Evolutionary conservation across 371 early-diverging fungal genomes (phyloP), one percentile per base, ranked within the genome.

Genomic region (Mucor lusitanicus): DNA sequence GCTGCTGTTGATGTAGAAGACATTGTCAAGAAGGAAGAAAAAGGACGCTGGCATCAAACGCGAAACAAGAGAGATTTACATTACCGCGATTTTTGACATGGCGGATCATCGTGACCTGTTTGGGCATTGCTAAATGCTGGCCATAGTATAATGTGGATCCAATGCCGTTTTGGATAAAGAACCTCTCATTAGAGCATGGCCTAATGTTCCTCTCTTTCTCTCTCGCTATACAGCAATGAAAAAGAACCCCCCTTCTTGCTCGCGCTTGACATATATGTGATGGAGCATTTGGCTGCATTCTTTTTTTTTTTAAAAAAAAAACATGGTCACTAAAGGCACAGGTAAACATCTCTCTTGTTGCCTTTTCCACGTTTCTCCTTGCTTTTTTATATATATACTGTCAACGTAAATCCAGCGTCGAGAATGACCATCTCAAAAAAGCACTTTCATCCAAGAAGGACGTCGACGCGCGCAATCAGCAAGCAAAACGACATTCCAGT

Each of bases 341-440:
- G 3, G 19, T 1, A 27, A 27, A 54, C 23, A 25, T n/a, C 2
- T 6, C 2, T 6, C 27, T 53, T 15, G 53, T 32, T 27, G 28
- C 19, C 8, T 9, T 56, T 25, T 33, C 30, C 33, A 33, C 33
- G 33, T 56, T 56, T 56, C 33, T 56, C 33, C 33, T 17, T 56
- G 8, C 33, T 56, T 56, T 56, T 33, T 33, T 19, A 32, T 56
- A 56, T 19, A 30, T 6, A 30, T 6, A 30, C 30, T 32, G 33
- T 56, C 56, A 56, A n/a, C 6, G 6, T 12, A 15, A 56, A 56
- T 28, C 13, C 15, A 54, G 12, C 13, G 15, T 15, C 6, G n/a
- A 46, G 9, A n/a, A 66, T 66, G 66, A 40, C 66, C 42, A 60
- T 66, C 39, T 53, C 66, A 25, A 66, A 60, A 40, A 59, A 59